These are phyloP conservation scores for Pichia sp. DNA, from an alignment of 1,139 yeast genomes.

Conservation along the genomic window DNA sequence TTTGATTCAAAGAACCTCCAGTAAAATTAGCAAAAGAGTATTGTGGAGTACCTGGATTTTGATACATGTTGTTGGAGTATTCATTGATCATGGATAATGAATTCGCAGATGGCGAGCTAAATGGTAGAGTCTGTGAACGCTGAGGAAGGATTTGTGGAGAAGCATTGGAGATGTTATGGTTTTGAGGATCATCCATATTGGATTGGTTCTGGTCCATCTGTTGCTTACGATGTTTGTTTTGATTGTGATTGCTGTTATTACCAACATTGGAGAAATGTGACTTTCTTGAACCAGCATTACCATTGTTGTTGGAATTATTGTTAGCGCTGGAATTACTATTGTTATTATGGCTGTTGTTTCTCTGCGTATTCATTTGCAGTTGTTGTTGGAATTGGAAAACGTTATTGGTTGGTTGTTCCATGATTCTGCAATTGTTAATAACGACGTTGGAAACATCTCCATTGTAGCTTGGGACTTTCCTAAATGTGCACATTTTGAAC, in stretches of 20 bases:
- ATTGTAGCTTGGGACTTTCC: constrained; percentile 26
- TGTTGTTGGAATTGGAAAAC: constrained; percentile 26
- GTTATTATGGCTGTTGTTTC: neutral
- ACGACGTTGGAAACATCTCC: constrained; percentile 27
- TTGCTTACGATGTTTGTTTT: constrained; percentile 8
- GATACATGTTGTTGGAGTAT: constrained; percentile 2
- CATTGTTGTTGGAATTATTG: neutral
- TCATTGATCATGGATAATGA: constrained; percentile 6
- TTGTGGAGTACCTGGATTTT: constrained; percentile 3
- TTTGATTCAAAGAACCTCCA: constrained; percentile 2
- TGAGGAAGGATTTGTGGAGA: neutral
- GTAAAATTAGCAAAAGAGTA: constrained; percentile 8
- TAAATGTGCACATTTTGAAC: constrained; percentile 31
- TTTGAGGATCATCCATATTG: neutral
- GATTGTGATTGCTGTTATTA: constrained; percentile 5
- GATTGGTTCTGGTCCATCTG: neutral
- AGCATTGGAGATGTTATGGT: neutral
- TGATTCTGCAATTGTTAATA: constrained; percentile 28
- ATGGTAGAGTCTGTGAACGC: neutral
- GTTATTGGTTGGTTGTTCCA: constrained; percentile 28
- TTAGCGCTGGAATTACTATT: neutral
- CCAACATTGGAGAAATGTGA: neutral
- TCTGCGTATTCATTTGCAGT: constrained; percentile 13
- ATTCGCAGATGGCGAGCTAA: constrained; percentile 2
- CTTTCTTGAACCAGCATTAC: neutral